phyloP scores from a whole-genome alignment of 495 filamentous ascomycete genomes.

The Talaromyces borbonicus region DNA sequence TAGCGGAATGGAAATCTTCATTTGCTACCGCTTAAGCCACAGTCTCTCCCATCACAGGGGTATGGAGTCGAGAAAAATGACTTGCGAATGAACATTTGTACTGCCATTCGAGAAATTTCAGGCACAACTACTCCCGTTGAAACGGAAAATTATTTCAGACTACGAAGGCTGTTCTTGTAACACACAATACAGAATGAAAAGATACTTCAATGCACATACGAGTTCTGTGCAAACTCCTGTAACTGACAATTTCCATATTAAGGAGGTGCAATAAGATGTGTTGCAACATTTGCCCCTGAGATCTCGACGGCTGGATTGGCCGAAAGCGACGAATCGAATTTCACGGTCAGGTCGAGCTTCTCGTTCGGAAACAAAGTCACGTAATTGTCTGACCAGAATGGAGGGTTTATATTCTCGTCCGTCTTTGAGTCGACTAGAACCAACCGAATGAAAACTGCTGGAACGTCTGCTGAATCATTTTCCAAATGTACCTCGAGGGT shows the following conservation, averaged over 20 bases:
- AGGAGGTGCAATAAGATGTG: neutral
- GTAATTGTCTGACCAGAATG: slow-evolving; percentile 55
- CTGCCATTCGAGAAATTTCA: no score
- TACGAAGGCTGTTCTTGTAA: no score
- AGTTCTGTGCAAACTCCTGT: no score
- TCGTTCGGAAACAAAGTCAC: slow-evolving; percentile 51
- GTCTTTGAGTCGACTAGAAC: slow-evolving; percentile 28
- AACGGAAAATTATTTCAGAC: no score
- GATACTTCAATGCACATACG: neutral
- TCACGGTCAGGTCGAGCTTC: slow-evolving; percentile 25
- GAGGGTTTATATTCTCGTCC: slow-evolving; percentile 36
- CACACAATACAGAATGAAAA: no score
- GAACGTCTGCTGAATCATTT: slow-evolving; percentile 37
- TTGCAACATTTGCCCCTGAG: slow-evolving; percentile 2
- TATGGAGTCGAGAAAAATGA: no score
- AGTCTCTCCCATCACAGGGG: no score
- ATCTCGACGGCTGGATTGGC: neutral
- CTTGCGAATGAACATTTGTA: no score
- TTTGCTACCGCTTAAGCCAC: no score
- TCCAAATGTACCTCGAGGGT: slow-evolving; percentile 31
- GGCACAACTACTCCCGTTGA: no score
- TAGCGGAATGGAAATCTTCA: neutral
- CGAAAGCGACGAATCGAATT: slow-evolving; percentile 3
- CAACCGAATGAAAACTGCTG: slow-evolving; percentile 48
- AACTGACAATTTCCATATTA: neutral